Evolutionary conservation across 1,139 yeast species (phyloP), one percentile per base, ranked within the genome.

Genomic region (Candida gigantensis): DNA sequence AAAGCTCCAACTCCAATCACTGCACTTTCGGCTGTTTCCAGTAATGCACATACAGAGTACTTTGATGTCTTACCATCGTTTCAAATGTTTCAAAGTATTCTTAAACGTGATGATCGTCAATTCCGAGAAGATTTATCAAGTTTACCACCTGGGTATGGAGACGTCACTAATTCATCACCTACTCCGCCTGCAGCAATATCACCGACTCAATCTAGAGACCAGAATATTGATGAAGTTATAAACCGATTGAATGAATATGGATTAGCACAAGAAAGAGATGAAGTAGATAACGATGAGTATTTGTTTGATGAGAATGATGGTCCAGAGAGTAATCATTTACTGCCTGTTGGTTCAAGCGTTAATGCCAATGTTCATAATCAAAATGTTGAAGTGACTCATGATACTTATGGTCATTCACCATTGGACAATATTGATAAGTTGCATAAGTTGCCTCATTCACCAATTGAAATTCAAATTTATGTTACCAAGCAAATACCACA

Each of bases 11-110:
- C 52, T 2, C 40, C 53, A 4, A 45, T 53, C 4, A 44, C 57
- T 4, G 39, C 58, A 5, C 43, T 62, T 24, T 47, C 60, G 1
- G 44, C 65, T 4, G 45, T 53, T 3, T 41, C 58, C 1, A 57
- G 71, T 2, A 51, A 59, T 25, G 52, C 69, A 2, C 70, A 65
- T 28, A 69, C 74, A 0, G 74, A 69, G 40, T 70, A 68, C 46
- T 71, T 70, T 46, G 84, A 79, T 49, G 70, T 79, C 3, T 55
- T 79, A 30, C 85, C 85, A 1, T 77, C 84, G 2, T 80, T 79
- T 51, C 83, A 78, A 46, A 77, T 79, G 81, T 78, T 74, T 47
- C 79, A 74, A 46, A 68, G 77, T 18, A 66, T 79, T 40, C 62
- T 79, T 41, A 73, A 72, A 40, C 51, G 82, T 38, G 72, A 70